Conservation (phyloP, 2,329 filamentous ascomycete genomes). For the Penicillium sp. region DNA sequence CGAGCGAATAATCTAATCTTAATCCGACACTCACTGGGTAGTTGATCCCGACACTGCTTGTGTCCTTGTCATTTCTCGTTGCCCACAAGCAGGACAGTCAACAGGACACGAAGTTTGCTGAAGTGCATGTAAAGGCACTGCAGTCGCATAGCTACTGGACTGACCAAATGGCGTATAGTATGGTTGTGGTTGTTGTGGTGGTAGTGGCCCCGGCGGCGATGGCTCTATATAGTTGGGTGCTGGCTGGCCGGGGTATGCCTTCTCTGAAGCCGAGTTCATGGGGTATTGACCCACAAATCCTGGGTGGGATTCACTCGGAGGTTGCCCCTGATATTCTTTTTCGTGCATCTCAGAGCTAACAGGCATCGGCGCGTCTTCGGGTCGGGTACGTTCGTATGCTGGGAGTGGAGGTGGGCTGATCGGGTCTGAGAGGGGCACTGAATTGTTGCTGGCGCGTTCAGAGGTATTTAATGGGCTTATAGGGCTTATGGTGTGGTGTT, state of each 20-base stretch:
- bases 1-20: no score
- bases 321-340: slow-evolving; percentile 9
- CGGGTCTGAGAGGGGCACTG: not conserved
- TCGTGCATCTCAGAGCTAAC: not conserved
- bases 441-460: not conserved
- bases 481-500: not conserved
- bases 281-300: slow-evolving; percentile 1
- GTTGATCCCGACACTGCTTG: slow-evolving; percentile 26
- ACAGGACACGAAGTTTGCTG: slow-evolving; percentile 42
- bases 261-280: slow-evolving; percentile 4
- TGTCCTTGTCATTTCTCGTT: slow-evolving; percentile 34
- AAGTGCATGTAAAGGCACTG: slow-evolving; percentile 27
- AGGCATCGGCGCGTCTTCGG: slow-evolving; percentile 1
- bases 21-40: slow-evolving; percentile 27
- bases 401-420: not conserved
- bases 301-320: not conserved
- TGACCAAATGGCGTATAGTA: slow-evolving; percentile 20
- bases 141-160: slow-evolving; percentile 25
- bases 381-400: not conserved
- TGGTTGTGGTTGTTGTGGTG: not conserved
- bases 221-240: slow-evolving; percentile 1
- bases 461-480: not conserved
- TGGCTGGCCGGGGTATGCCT: slow-evolving; percentile 20
- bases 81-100: slow-evolving; percentile 50
- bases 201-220: not conserved